A percentile compares a stretch with the other conserved stretches of the same genome.
phyloP scores from a whole-genome alignment of 163 green algal genomes.

The Prototheca stagnorum region DNA sequence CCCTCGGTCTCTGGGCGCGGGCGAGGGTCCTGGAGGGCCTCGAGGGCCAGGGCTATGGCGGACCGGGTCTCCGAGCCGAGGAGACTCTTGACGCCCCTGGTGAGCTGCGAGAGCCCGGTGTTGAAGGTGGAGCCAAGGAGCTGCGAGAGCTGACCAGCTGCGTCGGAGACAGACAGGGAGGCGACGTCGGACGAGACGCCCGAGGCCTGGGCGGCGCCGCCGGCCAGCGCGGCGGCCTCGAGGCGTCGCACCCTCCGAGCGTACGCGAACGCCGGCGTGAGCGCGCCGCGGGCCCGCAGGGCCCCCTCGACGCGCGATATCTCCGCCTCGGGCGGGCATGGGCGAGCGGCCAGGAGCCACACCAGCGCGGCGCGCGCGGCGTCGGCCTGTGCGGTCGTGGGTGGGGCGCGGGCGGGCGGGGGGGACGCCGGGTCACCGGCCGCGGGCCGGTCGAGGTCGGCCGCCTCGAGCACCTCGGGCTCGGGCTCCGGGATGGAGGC shows the following conservation, averaged over 20 bases:
- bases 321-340: constrained; percentile 34
- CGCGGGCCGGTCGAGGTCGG: too few species aligned
- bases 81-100: constrained; percentile 82
- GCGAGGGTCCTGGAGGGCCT: constrained; percentile 76
- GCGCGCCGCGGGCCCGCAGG: constrained; percentile 38
- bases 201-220: constrained; percentile 9
- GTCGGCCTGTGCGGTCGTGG: constrained; percentile 48
- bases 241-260: constrained; percentile 70
- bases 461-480: too few species aligned
- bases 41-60: constrained; percentile 65
- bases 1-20: constrained; percentile 39
- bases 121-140: constrained; percentile 82
- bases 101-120: constrained; percentile 61
- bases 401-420: neutral
- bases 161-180: constrained; percentile 17
- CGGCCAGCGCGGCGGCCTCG: constrained; percentile 68
- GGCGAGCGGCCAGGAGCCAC: constrained; percentile 51
- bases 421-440: neutral
- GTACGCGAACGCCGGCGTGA: constrained; percentile 66
- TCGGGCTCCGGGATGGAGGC: too few species aligned
- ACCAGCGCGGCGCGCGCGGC: constrained; percentile 84
- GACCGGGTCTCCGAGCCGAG: constrained; percentile 60
- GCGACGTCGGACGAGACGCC: constrained; percentile 1
- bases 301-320: constrained; percentile 34
- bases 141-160: constrained; percentile 68